These are phyloP conservation scores for Auriscalpium orientale DNA, from an alignment of 768 basidiomycete genomes.

Conservation along the genomic window DNA sequence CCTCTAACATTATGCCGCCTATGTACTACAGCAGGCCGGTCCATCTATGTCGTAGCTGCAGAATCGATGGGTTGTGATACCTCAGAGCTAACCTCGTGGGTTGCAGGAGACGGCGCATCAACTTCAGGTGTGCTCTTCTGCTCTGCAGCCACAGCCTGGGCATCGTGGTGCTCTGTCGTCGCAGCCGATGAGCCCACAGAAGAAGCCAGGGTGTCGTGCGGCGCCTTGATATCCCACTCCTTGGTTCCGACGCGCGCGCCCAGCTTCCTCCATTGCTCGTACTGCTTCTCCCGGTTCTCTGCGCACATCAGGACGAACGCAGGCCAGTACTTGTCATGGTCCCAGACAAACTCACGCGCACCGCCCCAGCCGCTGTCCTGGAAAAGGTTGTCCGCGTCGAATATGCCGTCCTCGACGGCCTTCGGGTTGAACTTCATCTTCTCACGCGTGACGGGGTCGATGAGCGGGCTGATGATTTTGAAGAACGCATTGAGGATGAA, in stretches of 20 bases:
- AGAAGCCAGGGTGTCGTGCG: too few species aligned
- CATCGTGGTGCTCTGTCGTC: too few species aligned
- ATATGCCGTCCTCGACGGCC: slow-evolving; percentile 57
- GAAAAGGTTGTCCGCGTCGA: slow-evolving; percentile 65
- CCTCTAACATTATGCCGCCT: too few species aligned
- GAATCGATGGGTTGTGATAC: too few species aligned
- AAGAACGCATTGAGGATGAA: slow-evolving; percentile 69
- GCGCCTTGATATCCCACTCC: slow-evolving; percentile 70
- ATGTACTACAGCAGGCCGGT: too few species aligned
- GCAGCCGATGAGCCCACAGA: too few species aligned
- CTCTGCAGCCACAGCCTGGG: too few species aligned
- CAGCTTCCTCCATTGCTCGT: slow-evolving; percentile 55
- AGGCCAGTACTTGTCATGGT: slow-evolving; percentile 71
- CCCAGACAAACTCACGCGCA: slow-evolving; percentile 56
- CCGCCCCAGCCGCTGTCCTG: slow-evolving; percentile 62
- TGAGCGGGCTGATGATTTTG: slow-evolving; percentile 71
- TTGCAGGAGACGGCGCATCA: too few species aligned
- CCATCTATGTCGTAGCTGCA: too few species aligned
- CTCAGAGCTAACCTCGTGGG: too few species aligned
- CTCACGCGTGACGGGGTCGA: slow-evolving; percentile 73
- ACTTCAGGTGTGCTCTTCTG: too few species aligned
- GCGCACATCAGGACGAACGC: slow-evolving; percentile 49
- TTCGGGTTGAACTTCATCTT: slow-evolving; percentile 74
- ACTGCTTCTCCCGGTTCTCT: slow-evolving; percentile 40
- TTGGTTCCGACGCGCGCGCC: slow-evolving; percentile 66